These are phyloP conservation scores for Nothophaeocryptopus gaeumannii DNA, from an alignment of 2,329 filamentous ascomycete genomes.

Conservation along the genomic window DNA sequence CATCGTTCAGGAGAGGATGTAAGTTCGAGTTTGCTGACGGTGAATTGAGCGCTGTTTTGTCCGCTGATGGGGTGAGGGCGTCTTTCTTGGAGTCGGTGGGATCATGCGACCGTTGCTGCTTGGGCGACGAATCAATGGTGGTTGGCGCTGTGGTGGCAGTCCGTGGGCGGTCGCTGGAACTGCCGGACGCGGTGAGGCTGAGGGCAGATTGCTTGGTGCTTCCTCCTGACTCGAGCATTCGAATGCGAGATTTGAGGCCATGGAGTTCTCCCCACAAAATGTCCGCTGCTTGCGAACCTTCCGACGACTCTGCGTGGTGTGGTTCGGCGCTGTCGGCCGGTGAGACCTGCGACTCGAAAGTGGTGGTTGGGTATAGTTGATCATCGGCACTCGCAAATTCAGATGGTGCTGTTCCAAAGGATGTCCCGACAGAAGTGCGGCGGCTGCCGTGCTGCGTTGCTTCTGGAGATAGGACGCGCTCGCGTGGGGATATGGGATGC, in stretches of 20 bases:
- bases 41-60: slow-evolving; percentile 8
- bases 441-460: slow-evolving; percentile 24
- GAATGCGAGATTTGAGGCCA: slow-evolving; percentile 89
- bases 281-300: slow-evolving; percentile 79
- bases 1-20: slow-evolving; percentile 76
- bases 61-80: slow-evolving; percentile 25
- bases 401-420: slow-evolving; percentile 6
- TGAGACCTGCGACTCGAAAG: slow-evolving; percentile 24
- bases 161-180: slow-evolving; percentile 75
- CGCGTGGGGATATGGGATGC: slow-evolving; percentile 22
- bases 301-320: slow-evolving; percentile 61
- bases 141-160: slow-evolving; percentile 91
- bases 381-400: slow-evolving; percentile 7
- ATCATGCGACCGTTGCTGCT: slow-evolving; percentile 46
- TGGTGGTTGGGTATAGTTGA: slow-evolving; percentile 1
- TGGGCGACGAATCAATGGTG: slow-evolving; percentile 85
- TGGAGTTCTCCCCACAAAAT: slow-evolving; percentile 98
- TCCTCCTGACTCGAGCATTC: slow-evolving; percentile 82
- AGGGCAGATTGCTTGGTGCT: slow-evolving; percentile 76
- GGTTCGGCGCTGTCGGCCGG: slow-evolving; percentile 42
- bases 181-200: slow-evolving; percentile 71
- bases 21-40: slow-evolving; percentile 48
- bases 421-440: slow-evolving; percentile 26
- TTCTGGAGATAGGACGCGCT: slow-evolving; percentile 29
- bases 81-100: slow-evolving; percentile 47